phyloP scores from a whole-genome alignment of 2,329 filamentous ascomycete genomes.

The Exophiala phaeomuriformis region DNA sequence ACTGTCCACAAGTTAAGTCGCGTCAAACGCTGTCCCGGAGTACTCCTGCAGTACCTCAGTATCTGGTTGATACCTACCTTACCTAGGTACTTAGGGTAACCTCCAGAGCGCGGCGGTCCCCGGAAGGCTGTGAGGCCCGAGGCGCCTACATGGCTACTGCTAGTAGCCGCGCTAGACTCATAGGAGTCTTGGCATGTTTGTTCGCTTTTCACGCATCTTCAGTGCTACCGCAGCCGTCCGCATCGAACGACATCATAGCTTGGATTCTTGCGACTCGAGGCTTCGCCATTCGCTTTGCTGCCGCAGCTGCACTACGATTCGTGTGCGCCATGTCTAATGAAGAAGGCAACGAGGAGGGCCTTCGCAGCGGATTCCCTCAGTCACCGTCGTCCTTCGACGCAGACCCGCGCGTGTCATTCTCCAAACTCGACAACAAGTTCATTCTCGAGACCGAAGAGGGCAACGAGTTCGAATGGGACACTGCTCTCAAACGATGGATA shows the following conservation, averaged over 20 bases:
- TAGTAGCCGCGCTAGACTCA: too few species aligned
- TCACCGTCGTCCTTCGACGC: slow-evolving; percentile 62
- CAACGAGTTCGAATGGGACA: slow-evolving; percentile 76
- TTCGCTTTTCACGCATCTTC: too few species aligned
- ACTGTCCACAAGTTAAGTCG: too few species aligned
- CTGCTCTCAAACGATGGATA: slow-evolving; percentile 65
- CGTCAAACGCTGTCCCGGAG: too few species aligned
- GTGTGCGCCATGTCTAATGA: slow-evolving; percentile 15
- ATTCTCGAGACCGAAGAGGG: slow-evolving; percentile 79
- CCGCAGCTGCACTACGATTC: background rate
- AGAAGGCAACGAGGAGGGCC: slow-evolving; percentile 9
- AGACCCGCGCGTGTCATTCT: slow-evolving; percentile 80
- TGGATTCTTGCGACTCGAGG: background rate
- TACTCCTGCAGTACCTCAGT: too few species aligned
- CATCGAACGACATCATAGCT: background rate
- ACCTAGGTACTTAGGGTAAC: too few species aligned
- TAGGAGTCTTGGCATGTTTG: too few species aligned
- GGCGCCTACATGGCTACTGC: too few species aligned
- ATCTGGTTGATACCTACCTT: too few species aligned
- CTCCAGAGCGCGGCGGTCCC: too few species aligned
- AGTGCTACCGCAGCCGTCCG: background rate
- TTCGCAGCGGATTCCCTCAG: slow-evolving; percentile 39
- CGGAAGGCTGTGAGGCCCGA: too few species aligned
- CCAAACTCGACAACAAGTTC: slow-evolving; percentile 72
- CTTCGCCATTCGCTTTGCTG: background rate